Conservation (phyloP, 1,284 basidiomycete genomes). For the Trichosporon sp. region DNA sequence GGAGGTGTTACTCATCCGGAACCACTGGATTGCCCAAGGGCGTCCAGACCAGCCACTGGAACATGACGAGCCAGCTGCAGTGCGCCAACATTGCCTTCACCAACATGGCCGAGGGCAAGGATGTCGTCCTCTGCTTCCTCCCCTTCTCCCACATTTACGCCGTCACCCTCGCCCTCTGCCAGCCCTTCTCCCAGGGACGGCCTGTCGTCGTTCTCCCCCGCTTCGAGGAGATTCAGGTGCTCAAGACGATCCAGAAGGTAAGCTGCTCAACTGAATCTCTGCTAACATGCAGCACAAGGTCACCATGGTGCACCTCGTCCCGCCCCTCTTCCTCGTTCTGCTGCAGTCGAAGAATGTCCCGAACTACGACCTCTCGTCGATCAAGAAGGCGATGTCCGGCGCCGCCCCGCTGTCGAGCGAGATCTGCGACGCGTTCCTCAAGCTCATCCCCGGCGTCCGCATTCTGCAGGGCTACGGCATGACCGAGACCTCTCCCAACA, state of each 20-base stretch:
- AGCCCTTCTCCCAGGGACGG: constrained; percentile 64
- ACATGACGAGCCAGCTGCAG: constrained; percentile 59
- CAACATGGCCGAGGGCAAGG: constrained; percentile 17
- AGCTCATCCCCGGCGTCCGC: constrained; percentile 35
- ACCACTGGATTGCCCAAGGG: constrained; percentile 59
- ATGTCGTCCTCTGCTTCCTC: constrained; percentile 31
- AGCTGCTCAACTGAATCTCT: constrained; percentile 54
- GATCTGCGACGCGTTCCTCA: constrained; percentile 40
- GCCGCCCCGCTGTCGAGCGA: constrained; percentile 74
- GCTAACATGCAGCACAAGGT: constrained; percentile 64
- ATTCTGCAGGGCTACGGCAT: constrained; percentile 57
- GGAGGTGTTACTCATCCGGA: constrained; percentile 69
- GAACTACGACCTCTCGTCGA: constrained; percentile 68
- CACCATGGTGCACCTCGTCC: constrained; percentile 71
- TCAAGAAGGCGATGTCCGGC: constrained; percentile 69
- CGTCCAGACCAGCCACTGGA: constrained; percentile 66
- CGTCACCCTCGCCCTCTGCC: constrained; percentile 60
- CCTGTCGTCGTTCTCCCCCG: constrained; percentile 69
- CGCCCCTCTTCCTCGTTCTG: constrained; percentile 72
- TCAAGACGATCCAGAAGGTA: constrained; percentile 70
- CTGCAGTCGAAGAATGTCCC: constrained; percentile 63
- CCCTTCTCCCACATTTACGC: constrained; percentile 36
- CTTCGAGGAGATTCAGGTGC: constrained; percentile 64
- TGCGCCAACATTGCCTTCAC: constrained; percentile 22
- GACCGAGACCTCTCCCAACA: constrained; percentile 59